Percentiles rank a stretch among this genome's conserved stretches.
Evolutionary conservation across 1,284 basidiomycete species (phyloP).

Genomic region (Athelia sp.): DNA sequence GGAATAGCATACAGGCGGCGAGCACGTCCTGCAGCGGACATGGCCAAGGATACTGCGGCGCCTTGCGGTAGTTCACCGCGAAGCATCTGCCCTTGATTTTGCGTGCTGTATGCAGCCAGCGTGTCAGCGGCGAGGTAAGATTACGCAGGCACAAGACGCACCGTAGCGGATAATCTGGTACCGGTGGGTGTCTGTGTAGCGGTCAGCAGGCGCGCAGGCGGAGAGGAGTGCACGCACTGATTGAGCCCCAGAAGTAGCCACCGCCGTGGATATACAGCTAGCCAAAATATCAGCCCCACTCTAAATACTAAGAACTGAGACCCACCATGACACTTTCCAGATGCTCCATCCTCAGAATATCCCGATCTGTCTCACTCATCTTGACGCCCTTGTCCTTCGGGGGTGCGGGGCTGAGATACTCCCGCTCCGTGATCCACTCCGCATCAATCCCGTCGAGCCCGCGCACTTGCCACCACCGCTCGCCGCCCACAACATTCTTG

Average conservation of each 20-base stretch:
- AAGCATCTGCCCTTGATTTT: slow-evolving; percentile 72
- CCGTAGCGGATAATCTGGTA: slow-evolving; percentile 62
- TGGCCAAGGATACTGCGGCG: slow-evolving; percentile 87
- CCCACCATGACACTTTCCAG: slow-evolving; percentile 53
- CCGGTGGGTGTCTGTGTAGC: slow-evolving; percentile 63
- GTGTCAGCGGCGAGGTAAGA: not conserved
- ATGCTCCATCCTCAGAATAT: slow-evolving; percentile 47
- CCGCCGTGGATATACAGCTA: slow-evolving; percentile 76
- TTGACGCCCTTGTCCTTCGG: slow-evolving; percentile 16
- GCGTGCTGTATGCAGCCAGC: slow-evolving; percentile 38
- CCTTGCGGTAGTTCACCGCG: slow-evolving; percentile 56
- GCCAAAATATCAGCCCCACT: slow-evolving; percentile 1
- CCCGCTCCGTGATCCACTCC: slow-evolving; percentile 75
- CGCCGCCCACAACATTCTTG: slow-evolving; percentile 70
- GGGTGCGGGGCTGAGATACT: slow-evolving; percentile 31
- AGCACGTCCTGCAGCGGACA: slow-evolving; percentile 80
- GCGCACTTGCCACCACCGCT: slow-evolving; percentile 84
- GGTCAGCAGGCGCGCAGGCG: not conserved
- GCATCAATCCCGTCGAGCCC: slow-evolving; percentile 63
- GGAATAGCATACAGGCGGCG: slow-evolving; percentile 53
- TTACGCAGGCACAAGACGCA: no score
- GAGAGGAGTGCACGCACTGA: slow-evolving; percentile 35
- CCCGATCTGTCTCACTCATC: slow-evolving; percentile 32
- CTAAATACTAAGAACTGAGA: not conserved
- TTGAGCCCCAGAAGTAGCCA: slow-evolving; percentile 64